A percentile compares a stretch with the other conserved stretches of the same genome.
Evolutionary conservation across 495 filamentous ascomycete genomes (phyloP).

Genomic region (Podospora appendiculata): DNA sequence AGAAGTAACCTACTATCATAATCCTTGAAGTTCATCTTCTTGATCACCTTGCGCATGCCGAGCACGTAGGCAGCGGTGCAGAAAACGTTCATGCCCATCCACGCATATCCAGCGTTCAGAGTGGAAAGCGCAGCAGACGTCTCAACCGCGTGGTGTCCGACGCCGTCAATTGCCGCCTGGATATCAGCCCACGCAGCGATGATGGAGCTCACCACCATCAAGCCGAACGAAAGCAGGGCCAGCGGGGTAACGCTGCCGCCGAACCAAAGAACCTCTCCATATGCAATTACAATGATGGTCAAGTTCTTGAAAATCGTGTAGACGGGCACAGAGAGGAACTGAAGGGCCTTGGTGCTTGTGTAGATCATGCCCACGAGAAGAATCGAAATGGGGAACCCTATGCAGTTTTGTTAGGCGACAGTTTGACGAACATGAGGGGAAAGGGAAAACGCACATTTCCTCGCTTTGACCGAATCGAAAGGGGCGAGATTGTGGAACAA

Average conservation of each 20-base stretch:
- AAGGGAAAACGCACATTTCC: constrained; percentile 60
- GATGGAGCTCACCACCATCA: constrained; percentile 94
- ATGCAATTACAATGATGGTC: constrained; percentile 97
- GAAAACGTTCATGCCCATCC: constrained; percentile 97
- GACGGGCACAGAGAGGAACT: constrained; percentile 93
- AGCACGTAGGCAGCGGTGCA: constrained; percentile 88
- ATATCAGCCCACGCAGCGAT: constrained; percentile 98
- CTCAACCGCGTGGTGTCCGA: constrained; percentile 48
- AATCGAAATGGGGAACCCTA: constrained; percentile 96
- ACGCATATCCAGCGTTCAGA: constrained; percentile 91
- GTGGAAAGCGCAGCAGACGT: constrained; percentile 74
- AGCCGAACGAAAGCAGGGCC: constrained; percentile 88
- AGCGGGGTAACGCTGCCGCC: constrained; percentile 84
- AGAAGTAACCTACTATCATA: constrained; percentile 76
- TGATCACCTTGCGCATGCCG: constrained; percentile 96
- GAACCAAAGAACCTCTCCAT: constrained; percentile 98
- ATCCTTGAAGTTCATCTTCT: constrained; percentile 99
- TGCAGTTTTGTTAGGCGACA: constrained; percentile 16
- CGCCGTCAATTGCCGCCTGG: constrained; percentile 66
- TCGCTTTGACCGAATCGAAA: constrained; percentile 84
- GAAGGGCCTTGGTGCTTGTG: constrained; percentile 91
- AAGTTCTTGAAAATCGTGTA: constrained; percentile 99
- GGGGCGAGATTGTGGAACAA: constrained; percentile 78
- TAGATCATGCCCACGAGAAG: constrained; percentile 99
- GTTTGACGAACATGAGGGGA: not conserved